Base-by-base conservation (phyloP, 2,329 filamentous ascomycete species). In the Venturia effusa region DNA sequence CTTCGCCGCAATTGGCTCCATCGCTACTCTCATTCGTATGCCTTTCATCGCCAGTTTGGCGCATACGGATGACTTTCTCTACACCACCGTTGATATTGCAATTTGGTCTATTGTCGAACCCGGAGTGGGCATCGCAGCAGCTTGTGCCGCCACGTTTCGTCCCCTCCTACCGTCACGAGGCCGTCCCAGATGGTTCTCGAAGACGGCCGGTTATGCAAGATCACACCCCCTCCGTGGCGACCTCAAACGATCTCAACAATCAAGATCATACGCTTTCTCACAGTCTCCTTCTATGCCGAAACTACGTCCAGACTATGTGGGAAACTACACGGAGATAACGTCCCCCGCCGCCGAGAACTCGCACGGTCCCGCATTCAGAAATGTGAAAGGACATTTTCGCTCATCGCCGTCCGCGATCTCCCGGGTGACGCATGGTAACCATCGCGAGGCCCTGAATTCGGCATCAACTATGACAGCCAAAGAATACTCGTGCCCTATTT, bases 11-110 rank as follows among this genome's bases (percentile, higher is more conserved):
- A 63, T 55, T n/a, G 65, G 43, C 17, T 66, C 64, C 64, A 68
- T 75, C 19, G 77, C 77, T 15, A 78, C 77, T 4, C 74, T 79
- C 55, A 73, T 78, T 24, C 75, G 77, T 19, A 74, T 79, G 37
- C 73, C 75, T 6, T 80, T 78, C 67, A 74, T 79, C 22, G 70
- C 71, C 64, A 67, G 71, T 39, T 70, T 80, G 10, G 69, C 70
- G 1, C 66, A 71, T n/a, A 72, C 72, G 39, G 65, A 66, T 17
- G 77, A 80, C 63, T 74, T 74, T 61, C 69, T 77, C 1, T 78
- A 41, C 55, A 59, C 39, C 15, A 65, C 69, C 10, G 66, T 69
- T 45, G 65, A 68, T 41, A 67, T 74, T 15, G 70, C 69, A 39
- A 69, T 73, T n/a, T 72, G 71, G 69, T 72, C 71, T 11, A 70